phyloP scores from a whole-genome alignment of 305 asterid genomes.

The Fraxinus ornus region DNA sequence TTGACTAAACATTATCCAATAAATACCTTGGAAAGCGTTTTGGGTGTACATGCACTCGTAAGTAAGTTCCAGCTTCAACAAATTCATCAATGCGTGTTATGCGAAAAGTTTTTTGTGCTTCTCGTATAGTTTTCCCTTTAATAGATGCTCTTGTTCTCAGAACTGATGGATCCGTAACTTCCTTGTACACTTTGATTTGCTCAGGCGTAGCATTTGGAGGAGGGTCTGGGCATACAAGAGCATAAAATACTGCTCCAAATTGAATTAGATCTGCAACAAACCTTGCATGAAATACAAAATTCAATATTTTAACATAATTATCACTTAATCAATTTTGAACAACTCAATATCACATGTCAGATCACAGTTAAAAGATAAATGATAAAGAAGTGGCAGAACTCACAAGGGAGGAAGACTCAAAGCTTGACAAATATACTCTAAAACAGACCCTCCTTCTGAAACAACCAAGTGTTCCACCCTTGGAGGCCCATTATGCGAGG shows the following conservation, averaged over 20 bases:
- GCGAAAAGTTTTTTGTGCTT: constrained; percentile 83
- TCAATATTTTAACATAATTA: constrained; percentile 25
- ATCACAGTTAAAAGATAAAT: background rate
- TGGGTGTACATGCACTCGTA: constrained; percentile 92
- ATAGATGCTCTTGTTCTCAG: constrained; percentile 64
- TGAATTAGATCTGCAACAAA: constrained; percentile 89
- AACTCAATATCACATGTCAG: constrained; percentile 10
- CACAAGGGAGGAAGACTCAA: constrained; percentile 77
- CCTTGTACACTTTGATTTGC: constrained; percentile 59
- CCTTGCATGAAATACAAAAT: constrained; percentile 39
- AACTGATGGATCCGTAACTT: constrained; percentile 69
- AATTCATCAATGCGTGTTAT: constrained; percentile 57
- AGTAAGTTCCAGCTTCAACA: constrained; percentile 86
- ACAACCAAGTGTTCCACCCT: constrained; percentile 89
- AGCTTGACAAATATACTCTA: constrained; percentile 55
- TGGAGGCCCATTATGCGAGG: constrained; percentile 65
- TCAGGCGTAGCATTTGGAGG: constrained; percentile 74
- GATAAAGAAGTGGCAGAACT: constrained; percentile 33
- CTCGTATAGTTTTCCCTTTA: constrained; percentile 80
- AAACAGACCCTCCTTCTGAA: constrained; percentile 72
- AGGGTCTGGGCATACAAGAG: constrained; percentile 92
- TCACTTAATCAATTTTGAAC: constrained; percentile 18
- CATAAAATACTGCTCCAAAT: constrained; percentile 87
- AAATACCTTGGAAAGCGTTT: constrained; percentile 90
- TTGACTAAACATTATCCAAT: background rate